A percentile compares a stretch with the other conserved stretches of the same genome.
Conservation (phyloP, 345 rosid species). For the Hibiscus syriacus region DNA sequence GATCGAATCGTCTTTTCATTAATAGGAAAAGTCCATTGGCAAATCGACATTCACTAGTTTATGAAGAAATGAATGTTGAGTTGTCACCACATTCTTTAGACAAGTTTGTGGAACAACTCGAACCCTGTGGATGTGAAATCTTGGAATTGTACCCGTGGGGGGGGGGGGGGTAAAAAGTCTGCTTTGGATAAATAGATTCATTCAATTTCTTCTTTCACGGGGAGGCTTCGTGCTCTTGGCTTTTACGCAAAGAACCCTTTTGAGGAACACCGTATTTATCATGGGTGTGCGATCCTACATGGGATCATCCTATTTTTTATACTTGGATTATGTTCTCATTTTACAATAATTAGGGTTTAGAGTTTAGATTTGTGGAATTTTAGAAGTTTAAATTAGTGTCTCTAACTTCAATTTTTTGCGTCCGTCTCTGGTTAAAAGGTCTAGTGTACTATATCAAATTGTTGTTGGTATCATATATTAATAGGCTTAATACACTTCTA, state of each 20-base stretch:
- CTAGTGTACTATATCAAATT: too few relatives aligned
- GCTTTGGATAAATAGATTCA: background rate
- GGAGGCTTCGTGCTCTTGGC: slow-evolving; percentile 35
- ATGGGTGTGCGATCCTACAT: slow-evolving; percentile 38
- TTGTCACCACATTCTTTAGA: slow-evolving; percentile 18
- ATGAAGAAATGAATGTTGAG: slow-evolving; percentile 2
- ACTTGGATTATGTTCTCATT: background rate
- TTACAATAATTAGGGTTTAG: too few relatives aligned
- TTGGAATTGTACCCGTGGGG: slow-evolving; percentile 21
- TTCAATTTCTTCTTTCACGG: background rate
- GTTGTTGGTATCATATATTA: too few relatives aligned
- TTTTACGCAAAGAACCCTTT: slow-evolving; percentile 48
- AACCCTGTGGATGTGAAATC: slow-evolving; percentile 23
- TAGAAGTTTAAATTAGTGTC: too few relatives aligned
- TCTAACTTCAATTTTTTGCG: too few relatives aligned
- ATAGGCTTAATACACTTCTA: too few relatives aligned
- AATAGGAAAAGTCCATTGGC: background rate
- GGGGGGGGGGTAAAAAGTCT: background rate
- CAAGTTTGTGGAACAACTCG: slow-evolving; percentile 32
- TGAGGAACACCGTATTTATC: slow-evolving; percentile 32
- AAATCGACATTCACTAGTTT: background rate
- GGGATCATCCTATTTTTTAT: slow-evolving; percentile 37
- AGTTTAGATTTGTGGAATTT: too few relatives aligned
- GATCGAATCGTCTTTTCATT: slow-evolving; percentile 2
- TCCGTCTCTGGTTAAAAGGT: slow-evolving; percentile 15